Base-by-base conservation (phyloP, 345 rosid species). In the Eucalyptus polyanthemos region DNA sequence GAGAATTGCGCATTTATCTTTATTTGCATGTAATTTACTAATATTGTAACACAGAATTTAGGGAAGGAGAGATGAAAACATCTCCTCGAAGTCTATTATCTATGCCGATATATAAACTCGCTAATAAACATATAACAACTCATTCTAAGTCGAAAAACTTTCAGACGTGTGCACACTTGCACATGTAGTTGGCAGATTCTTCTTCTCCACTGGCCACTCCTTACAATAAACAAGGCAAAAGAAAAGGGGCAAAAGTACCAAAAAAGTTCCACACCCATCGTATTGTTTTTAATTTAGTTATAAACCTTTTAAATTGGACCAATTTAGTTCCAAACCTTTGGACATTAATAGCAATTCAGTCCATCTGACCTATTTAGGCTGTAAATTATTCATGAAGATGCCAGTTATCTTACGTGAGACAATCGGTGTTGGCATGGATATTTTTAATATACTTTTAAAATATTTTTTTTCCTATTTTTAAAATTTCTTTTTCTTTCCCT, bases 341-440 rank as follows among this genome's bases (percentile, higher is more conserved):
- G 2, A 21, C 4, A 58, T 58, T 58, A 25, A 25, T 11, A 58
- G 29, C 7, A 58, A 25, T 58, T 58, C 2, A 58, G n/a, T 58
- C 14, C 65, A 25, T 58, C 14, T 0, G 1, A 25, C 7, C 65
- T 25, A 58, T 58, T 6, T 60, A 60, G 17, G 4, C 17, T 62
- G 14, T 6, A 29, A 62, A 25, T 14, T 62, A 1, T 1, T 62
- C 9, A 62, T 14, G 5, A 13, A 27, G 15, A 29, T n/a, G 9
- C 7, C 10, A 1, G 17, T 62, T 2, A 7, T 29, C 9, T 2
- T 29, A 62, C 1, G 5, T 62, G 34, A 14, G 1, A 62, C 9
- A 6, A 6, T 53, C 1, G 1, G 1, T 0, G 0, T 53, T 53
- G 58, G 24, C 4, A 1, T 53, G 24, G 25, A 53, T 53, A 53